These are phyloP conservation scores for Diaporthe sp. DNA, from an alignment of 2,329 filamentous ascomycete genomes.

Conservation along the genomic window DNA sequence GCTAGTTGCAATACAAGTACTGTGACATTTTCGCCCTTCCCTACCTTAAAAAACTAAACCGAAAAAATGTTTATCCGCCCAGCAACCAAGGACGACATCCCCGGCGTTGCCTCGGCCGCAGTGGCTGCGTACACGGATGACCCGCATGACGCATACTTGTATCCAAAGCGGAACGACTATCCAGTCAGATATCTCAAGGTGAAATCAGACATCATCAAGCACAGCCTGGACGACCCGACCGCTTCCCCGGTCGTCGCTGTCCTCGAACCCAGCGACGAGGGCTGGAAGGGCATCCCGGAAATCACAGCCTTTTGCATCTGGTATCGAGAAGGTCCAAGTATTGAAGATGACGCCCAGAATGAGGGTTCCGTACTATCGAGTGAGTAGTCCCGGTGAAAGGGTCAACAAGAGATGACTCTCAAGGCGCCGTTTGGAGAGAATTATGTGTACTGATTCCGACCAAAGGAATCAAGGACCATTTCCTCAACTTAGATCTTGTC, in stretches of 20 bases:
- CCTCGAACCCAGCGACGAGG: background rate
- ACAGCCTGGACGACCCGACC: background rate
- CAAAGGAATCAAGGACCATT: background rate
- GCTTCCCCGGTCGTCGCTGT: background rate
- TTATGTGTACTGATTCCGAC: background rate
- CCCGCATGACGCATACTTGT: background rate
- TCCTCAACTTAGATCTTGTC: background rate
- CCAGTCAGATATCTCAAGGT: background rate
- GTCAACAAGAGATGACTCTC: background rate
- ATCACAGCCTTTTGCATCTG: background rate
- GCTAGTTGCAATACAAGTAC: background rate
- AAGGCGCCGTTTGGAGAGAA: background rate
- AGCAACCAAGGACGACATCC: background rate
- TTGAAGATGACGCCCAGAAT: background rate
- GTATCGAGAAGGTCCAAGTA: background rate
- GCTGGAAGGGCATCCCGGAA: background rate
- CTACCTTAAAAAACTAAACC: background rate
- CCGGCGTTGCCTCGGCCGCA: no score
- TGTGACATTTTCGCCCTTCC: background rate
- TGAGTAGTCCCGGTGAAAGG: background rate
- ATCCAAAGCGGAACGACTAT: background rate
- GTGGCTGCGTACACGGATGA: no score
- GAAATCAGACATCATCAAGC: slow-evolving; percentile 1
- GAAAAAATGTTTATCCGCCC: background rate
- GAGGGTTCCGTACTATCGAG: background rate